Conservation (phyloP, 2,329 filamentous ascomycete species). For the Rutstroemia sp. region DNA sequence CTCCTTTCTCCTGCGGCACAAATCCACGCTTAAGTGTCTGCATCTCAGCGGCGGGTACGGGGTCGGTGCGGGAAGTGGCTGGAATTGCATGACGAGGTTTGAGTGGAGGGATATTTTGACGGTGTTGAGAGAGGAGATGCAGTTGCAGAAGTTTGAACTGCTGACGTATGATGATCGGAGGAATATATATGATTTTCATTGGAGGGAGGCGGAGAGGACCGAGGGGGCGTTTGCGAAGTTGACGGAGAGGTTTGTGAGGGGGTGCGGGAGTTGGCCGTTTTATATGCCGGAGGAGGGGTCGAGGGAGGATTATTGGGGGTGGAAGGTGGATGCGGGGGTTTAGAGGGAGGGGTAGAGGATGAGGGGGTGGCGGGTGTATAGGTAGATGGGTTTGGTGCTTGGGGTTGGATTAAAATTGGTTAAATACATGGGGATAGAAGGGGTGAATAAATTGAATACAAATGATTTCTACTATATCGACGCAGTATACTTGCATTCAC, state of each 20-base stretch:
- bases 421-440: no score
- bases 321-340: slow-evolving; percentile 5
- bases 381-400: no score
- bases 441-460: no score
- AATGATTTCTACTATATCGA: no score
- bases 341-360: not conserved
- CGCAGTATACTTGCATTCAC: no score
- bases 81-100: slow-evolving; percentile 1
- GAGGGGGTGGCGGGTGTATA: no score
- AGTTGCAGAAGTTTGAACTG: not conserved
- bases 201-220: not conserved
- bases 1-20: not conserved
- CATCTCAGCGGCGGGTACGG: slow-evolving; percentile 4
- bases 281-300: not conserved
- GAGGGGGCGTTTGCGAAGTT: not conserved
- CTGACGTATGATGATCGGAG: slow-evolving; percentile 4
- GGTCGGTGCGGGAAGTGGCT: not conserved
- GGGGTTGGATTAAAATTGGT: no score
- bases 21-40: not conserved
- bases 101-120: slow-evolving; percentile 7
- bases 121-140: not conserved
- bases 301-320: slow-evolving; percentile 14
- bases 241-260: not conserved
- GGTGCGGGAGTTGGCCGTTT: not conserved
- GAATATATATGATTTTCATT: slow-evolving; percentile 7